A percentile compares a stretch with the other conserved stretches of the same genome.
phyloP scores from a whole-genome alignment of 129 eudicot species.

The Daucus carota region DNA sequence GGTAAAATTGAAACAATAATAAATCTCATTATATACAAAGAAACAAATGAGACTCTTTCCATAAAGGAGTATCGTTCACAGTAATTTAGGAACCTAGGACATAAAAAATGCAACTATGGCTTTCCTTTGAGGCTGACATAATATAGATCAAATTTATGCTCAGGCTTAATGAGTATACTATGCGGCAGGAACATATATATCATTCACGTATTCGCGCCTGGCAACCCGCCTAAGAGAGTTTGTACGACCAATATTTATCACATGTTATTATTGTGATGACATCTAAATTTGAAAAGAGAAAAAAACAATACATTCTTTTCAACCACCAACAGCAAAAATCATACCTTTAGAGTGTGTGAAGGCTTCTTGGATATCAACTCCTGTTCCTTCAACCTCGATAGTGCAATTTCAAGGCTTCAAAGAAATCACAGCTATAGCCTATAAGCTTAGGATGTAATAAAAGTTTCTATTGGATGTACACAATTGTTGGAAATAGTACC shows the following conservation, averaged over 20 bases:
- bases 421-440: constrained; percentile 1
- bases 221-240: background rate
- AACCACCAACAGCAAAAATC: background rate
- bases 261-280: background rate
- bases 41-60: background rate
- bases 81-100: background rate
- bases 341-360: constrained; percentile 81
- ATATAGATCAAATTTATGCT: background rate
- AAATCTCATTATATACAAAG: background rate
- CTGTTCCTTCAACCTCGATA: constrained; percentile 70
- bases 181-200: background rate
- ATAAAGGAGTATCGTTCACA: background rate
- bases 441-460: constrained; percentile 15
- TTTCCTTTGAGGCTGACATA: background rate
- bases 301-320: background rate
- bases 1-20: background rate
- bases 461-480: background rate
- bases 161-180: background rate
- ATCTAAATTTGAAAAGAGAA: too few species aligned
- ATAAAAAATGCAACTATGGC: background rate
- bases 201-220: background rate
- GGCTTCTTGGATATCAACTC: constrained; percentile 78
- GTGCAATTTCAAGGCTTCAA: constrained; percentile 77
- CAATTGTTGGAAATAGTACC: constrained; percentile 32
- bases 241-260: background rate